Evolutionary conservation across 2,329 filamentous ascomycete genomes (phyloP), one percentile per base, ranked within the genome.

Genomic region (Penicillium frequentans): DNA sequence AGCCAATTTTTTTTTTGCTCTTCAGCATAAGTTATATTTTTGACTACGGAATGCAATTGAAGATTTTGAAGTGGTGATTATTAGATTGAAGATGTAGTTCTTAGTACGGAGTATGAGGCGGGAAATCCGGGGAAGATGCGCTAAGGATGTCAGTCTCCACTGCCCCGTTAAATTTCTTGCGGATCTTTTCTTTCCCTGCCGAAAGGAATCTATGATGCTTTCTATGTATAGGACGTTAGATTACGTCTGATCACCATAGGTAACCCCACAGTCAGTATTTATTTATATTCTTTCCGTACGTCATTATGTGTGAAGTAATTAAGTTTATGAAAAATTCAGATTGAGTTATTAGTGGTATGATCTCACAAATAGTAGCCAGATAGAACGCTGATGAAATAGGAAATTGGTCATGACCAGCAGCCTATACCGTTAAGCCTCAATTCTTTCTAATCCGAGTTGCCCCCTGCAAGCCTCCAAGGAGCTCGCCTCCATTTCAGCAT

Each of bases 401-500:
- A 39, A 37, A 45, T n/a, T 29, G 21, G 14, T 19, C n/a, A 24
- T 27, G 27, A 48, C n/a, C 31, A 24, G 33, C 8, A 21, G 11
- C 2, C n/a, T 43, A 35, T 26, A 10, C 5, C 5, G 10, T 27
- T 54, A 55, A 8, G 49, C 23, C 1, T 33, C 27, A n/a, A 64
- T 58, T n/a, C 45, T 39, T n/a, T 27, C 24, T 14, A 62, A 45
- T 9, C 46, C 50, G 19, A 71, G 46, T 48, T 59, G 53, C 44
- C 55, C 42, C 45, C 57, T 52, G 44, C 68, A 70, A n/a, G 26
- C 31, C n/a, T 66, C 64, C 31, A 71, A 43, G 3, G 64, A 69
- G 21, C 63, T 58, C 1, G 39, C 43, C 43, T 71, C 65, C 56
- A 70, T 70, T 31, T 65, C 56, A 19, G 57, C 61, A 47, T 70